phyloP scores from a whole-genome alignment of 495 filamentous ascomycete species.

The Penicillium manginii region DNA sequence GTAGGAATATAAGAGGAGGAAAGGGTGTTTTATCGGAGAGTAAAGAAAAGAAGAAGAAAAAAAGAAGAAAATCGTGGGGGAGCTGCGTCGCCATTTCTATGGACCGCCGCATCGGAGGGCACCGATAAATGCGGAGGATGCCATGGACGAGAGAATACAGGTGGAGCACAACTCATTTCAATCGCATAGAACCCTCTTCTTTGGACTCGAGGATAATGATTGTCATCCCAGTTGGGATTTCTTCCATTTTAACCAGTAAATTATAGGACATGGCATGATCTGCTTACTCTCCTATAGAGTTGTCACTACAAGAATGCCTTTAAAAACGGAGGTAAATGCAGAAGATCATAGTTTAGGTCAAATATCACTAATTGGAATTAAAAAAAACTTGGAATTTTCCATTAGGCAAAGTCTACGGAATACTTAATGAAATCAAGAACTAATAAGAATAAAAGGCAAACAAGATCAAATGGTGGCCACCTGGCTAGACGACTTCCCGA shows the following conservation, averaged over 20 bases:
- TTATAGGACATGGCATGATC: no score
- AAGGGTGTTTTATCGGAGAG: neutral
- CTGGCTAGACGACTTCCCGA: slow-evolving; percentile 33
- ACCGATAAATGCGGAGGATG: slow-evolving; percentile 48
- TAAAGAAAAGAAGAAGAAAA: neutral
- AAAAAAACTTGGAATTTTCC: no score
- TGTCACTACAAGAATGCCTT: no score
- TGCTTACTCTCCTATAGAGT: no score
- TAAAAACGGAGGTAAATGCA: no score
- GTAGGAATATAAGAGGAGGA: slow-evolving; percentile 8
- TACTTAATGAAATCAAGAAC: no score
- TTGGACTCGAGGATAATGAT: neutral
- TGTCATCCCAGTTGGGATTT: no score
- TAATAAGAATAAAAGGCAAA: neutral
- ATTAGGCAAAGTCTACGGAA: no score
- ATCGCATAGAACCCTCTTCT: neutral
- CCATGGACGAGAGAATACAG: slow-evolving; percentile 25
- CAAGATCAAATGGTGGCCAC: slow-evolving; percentile 2
- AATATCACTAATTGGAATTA: no score
- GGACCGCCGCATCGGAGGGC: slow-evolving; percentile 41
- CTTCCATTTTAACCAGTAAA: no score
- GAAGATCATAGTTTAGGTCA: no score
- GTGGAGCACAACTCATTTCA: slow-evolving; percentile 6
- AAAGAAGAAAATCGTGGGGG: slow-evolving; percentile 9
- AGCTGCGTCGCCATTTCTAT: slow-evolving; percentile 30